phyloP scores from a whole-genome alignment of 1,284 basidiomycete species.

The Ustilago loliicola region DNA sequence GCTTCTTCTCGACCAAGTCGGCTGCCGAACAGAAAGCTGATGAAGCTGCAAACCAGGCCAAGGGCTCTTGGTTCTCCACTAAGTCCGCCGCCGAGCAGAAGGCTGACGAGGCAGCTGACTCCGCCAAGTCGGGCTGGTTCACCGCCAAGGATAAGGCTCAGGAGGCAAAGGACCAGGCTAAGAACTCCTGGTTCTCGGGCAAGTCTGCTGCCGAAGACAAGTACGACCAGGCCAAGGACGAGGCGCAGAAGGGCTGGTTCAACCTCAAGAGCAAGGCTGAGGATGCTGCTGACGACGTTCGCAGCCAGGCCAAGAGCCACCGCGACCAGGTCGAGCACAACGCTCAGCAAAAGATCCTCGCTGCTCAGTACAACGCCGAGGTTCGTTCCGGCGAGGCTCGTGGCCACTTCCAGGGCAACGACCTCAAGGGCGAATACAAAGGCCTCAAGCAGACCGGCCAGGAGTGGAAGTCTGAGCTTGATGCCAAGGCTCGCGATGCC shows the following conservation, averaged over 20 bases:
- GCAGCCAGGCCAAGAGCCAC: constrained; percentile 14
- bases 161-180: constrained; percentile 37
- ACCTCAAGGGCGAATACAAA: constrained; percentile 24
- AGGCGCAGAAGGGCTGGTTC: constrained; percentile 49
- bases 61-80: constrained; percentile 32
- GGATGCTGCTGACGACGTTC: constrained; percentile 33
- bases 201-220: constrained; percentile 37
- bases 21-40: constrained; percentile 27
- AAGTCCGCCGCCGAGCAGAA: constrained; percentile 33
- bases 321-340: constrained; percentile 46
- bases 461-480: constrained; percentile 45
- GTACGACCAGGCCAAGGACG: constrained; percentile 36
- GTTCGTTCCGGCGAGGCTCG: constrained; percentile 37
- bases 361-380: constrained; percentile 55
- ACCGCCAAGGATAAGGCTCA: constrained; percentile 37
- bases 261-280: constrained; percentile 45
- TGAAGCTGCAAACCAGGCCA: constrained; percentile 22
- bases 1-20: constrained; percentile 34
- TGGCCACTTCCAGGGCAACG: constrained; percentile 14
- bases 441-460: constrained; percentile 44
- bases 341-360: constrained; percentile 51
- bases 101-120: constrained; percentile 28
- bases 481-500: constrained; percentile 38
- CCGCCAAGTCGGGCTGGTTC: constrained; percentile 39
- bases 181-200: constrained; percentile 33